Base-by-base conservation (phyloP, 148 eudicot genomes). In the Cornus suecica region DNA sequence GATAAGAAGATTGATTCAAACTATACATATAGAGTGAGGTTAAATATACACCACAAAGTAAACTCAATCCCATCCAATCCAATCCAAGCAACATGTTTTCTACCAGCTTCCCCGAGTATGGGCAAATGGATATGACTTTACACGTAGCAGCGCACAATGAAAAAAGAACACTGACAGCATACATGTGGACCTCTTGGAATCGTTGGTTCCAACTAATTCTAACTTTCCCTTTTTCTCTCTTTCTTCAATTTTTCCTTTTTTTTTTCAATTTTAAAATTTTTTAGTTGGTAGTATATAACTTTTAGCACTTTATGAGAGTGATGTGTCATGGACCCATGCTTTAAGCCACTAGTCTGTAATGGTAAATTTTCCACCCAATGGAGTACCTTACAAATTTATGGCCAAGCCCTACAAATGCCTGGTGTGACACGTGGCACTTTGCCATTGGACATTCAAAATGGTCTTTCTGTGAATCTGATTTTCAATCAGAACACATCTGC, bases 11-110 rank as follows among this genome's bases (percentile, higher is more conserved):
- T 62, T 37, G 56, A 45, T 16, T 10, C 32, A 73, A 63, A 58
- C 62, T 66, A 76, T 31, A 68, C 67, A 29, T 28, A 48, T 34
- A 63, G 56, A 65, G 68, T 52, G 77, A 69, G 71, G 66, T 27
- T 76, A n/a, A 69, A 79, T 79, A 48, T 76, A 52, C 58, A 82
- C 88, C 90, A 87, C 86, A 71, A 26, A 70, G 34, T 30, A 11
- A 65, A 56, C 63, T 28, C 28, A 60, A 34, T 23, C 75, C 58
- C 70, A 70, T 70, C 72, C 63, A 10, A 73, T 68, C 60, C 65
- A 3, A 69, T 66, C 66, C 71, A 75, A 62, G 56, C 64, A 72
- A 70, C 80, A 78, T 61, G 64, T 29, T 20, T 51, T 58, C 45
- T 68, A 34, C 48, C 16, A 69, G 52, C 34, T 67, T 31, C 8